Percentiles rank a stretch among this genome's conserved stretches.
Conservation (phyloP, 169 alveolate species). For the Plasmodium vivax region DNA sequence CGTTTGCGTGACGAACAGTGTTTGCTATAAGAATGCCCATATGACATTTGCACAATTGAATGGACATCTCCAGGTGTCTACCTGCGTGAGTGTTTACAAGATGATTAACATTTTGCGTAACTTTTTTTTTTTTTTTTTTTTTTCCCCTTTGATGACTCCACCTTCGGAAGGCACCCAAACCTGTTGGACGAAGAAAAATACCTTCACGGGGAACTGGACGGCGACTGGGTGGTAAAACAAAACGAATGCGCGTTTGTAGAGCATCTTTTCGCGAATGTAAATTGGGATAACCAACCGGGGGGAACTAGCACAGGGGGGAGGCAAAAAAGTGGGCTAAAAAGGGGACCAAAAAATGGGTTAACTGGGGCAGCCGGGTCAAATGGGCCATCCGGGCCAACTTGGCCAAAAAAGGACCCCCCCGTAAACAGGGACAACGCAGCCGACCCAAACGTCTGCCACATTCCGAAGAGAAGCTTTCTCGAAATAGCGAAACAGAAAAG, state of each 20-base stretch:
- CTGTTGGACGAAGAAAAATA: slow-evolving; percentile 18
- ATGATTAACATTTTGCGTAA: not conserved
- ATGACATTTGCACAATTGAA: not conserved
- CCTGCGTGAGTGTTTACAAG: not conserved
- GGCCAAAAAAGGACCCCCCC: not conserved
- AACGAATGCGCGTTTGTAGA: not conserved
- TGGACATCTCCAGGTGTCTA: not conserved
- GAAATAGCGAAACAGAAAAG: slow-evolving; percentile 53
- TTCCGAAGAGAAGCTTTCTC: slow-evolving; percentile 55
- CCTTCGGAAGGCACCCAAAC: slow-evolving; percentile 5
- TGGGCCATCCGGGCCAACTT: not conserved
- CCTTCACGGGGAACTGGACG: slow-evolving; percentile 17
- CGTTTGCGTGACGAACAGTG: not conserved
- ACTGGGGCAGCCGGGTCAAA: not conserved
- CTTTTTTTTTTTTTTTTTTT: not conserved
- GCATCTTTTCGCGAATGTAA: not conserved
- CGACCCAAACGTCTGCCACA: not conserved
- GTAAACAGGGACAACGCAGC: not conserved
- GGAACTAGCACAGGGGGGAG: not conserved
- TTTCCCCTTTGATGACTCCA: not conserved
- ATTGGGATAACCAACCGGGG: not conserved
- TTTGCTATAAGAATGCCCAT: not conserved
- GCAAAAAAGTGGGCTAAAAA: not conserved
- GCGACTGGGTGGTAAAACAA: not conserved
- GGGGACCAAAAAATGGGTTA: not conserved